Percentiles rank a stretch among this genome's conserved stretches.
Evolutionary conservation across 2,329 filamentous ascomycete genomes (phyloP).

Genomic region (Penicillium sp.): DNA sequence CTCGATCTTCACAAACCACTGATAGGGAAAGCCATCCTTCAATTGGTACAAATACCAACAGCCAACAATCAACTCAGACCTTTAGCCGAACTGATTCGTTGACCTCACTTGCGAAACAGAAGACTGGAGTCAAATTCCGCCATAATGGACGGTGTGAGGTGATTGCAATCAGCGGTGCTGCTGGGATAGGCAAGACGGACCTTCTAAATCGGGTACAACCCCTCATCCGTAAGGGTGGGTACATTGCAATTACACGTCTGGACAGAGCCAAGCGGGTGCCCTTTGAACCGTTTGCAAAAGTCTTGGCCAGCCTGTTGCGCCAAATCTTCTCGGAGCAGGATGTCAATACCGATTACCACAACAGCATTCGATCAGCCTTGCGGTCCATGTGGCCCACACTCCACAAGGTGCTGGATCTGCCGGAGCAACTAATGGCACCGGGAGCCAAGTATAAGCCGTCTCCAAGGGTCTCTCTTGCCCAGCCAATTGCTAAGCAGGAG

Average conservation of each 20-base stretch:
- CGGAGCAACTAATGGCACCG: constrained; percentile 62
- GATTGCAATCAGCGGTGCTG: constrained; percentile 57
- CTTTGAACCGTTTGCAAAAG: constrained; percentile 61
- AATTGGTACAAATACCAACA: constrained; percentile 30
- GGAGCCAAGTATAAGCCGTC: constrained; percentile 37
- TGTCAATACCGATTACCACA: constrained; percentile 62
- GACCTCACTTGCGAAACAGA: constrained; percentile 36
- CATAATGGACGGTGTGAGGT: constrained; percentile 60
- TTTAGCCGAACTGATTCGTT: constrained; percentile 35
- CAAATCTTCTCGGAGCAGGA: constrained; percentile 67
- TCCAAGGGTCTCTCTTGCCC: constrained; percentile 27
- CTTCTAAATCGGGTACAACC: constrained; percentile 60
- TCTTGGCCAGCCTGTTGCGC: constrained; percentile 62
- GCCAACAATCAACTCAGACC: constrained; percentile 33
- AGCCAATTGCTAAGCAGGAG: constrained; percentile 33
- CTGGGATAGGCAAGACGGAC: constrained; percentile 63
- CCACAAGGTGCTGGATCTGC: constrained; percentile 60
- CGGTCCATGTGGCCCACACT: constrained; percentile 60
- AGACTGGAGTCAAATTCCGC: constrained; percentile 51
- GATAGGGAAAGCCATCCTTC: constrained; percentile 43
- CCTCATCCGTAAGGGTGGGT: constrained; percentile 58
- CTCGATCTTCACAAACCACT: constrained; percentile 35
- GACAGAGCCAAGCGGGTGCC: constrained; percentile 60
- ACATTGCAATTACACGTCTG: constrained; percentile 62
- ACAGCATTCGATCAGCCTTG: constrained; percentile 56